Percentiles rank a stretch among this genome's conserved stretches.
phyloP scores from a whole-genome alignment of 768 basidiomycete genomes.

The Vishniacozyma victoriae region DNA sequence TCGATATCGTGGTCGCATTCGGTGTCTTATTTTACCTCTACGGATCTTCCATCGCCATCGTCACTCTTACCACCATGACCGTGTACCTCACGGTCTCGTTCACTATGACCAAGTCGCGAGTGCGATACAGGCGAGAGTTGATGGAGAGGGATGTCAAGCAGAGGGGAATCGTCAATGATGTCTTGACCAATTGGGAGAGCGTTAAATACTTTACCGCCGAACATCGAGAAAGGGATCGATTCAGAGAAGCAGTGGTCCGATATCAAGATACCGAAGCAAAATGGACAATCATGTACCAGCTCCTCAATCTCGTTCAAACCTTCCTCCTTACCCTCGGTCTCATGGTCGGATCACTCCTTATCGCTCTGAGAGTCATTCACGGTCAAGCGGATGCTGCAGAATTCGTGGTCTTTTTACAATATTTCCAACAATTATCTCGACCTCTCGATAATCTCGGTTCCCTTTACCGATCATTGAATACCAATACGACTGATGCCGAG shows the following conservation, averaged over 20 bases:
- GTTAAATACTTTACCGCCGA: constrained; percentile 85
- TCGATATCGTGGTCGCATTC: constrained; percentile 58
- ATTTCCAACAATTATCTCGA: constrained; percentile 67
- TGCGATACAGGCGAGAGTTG: constrained; percentile 68
- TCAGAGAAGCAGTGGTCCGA: constrained; percentile 62
- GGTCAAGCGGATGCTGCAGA: constrained; percentile 55
- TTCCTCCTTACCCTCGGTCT: constrained; percentile 57
- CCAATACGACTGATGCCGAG: constrained; percentile 73
- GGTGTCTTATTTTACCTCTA: constrained; percentile 45
- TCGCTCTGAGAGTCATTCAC: constrained; percentile 62
- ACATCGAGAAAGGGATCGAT: constrained; percentile 66
- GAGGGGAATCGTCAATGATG: constrained; percentile 59
- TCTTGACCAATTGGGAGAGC: constrained; percentile 53
- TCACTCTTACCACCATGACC: constrained; percentile 67
- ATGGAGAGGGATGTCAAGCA: constrained; percentile 75
- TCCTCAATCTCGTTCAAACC: constrained; percentile 63
- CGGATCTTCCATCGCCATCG: constrained; percentile 50
- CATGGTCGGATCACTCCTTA: constrained; percentile 72
- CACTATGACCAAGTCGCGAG: constrained; percentile 65
- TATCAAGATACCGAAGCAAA: constrained; percentile 70
- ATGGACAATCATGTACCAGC: constrained; percentile 67
- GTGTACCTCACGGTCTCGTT: constrained; percentile 48
- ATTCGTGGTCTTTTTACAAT: constrained; percentile 76
- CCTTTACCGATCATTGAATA: constrained; percentile 58
- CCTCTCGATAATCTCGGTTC: constrained; percentile 73